A percentile compares a stretch with the other conserved stretches of the same genome.
Conservation (phyloP, 163 green algal species). For the Scenedesmus sp. region DNA sequence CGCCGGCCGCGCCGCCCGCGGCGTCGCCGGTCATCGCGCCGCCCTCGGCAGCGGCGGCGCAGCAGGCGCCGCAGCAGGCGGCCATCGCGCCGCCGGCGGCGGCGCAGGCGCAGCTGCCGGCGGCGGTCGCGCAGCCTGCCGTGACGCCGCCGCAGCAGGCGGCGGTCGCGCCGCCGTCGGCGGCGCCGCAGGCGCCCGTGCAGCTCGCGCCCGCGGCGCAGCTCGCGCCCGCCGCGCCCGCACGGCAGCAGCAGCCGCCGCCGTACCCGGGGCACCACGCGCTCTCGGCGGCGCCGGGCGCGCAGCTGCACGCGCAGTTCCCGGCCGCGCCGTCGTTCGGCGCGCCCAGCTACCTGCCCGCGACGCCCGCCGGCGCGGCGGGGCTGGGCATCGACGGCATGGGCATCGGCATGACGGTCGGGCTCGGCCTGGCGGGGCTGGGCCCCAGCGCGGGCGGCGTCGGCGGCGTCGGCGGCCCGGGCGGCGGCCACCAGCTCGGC, state of each 20-base stretch:
- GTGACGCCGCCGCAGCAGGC: background rate
- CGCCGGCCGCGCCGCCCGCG: no score
- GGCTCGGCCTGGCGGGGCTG: conserved; percentile 12
- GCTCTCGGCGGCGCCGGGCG: no score
- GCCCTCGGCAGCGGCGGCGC: conserved; percentile 3
- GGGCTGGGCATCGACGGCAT: conserved; percentile 22
- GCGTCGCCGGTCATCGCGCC: no score
- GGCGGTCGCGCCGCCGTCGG: background rate
- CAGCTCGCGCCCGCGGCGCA: background rate
- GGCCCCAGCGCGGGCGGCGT: background rate
- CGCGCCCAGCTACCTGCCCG: no score
- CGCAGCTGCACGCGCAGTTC: no score
- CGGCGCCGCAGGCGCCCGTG: background rate
- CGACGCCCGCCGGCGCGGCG: conserved; percentile 6
- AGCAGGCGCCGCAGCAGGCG: conserved; percentile 6
- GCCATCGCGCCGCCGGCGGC: background rate
- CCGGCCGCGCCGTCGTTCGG: no score
- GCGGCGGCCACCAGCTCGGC: no score
- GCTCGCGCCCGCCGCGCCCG: background rate
- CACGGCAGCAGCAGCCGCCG: conserved; percentile 10
- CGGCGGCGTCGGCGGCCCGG: no score
- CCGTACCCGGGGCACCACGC: background rate
- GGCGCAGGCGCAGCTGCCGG: background rate
- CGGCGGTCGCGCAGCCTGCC: background rate
- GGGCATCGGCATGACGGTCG: conserved; percentile 30